phyloP scores from a whole-genome alignment of 257 asterid genomes.

The Nicotiana undulata region DNA sequence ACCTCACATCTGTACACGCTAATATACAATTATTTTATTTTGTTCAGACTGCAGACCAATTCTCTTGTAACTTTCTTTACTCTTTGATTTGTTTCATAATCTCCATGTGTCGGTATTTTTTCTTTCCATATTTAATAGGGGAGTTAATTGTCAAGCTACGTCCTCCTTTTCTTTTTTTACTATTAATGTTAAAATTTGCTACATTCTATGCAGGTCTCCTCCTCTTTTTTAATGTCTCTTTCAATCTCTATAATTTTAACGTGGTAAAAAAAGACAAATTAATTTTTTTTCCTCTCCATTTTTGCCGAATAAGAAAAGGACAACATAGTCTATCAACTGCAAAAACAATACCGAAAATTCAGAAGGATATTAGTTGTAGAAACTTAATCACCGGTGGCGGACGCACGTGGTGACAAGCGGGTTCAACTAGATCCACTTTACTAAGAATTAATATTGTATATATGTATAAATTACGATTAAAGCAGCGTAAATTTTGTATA shows the following conservation, averaged over 20 bases:
- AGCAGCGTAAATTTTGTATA: too few species aligned
- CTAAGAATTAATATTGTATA: too few species aligned
- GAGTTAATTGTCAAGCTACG: not conserved
- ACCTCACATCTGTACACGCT: not conserved
- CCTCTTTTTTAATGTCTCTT: not conserved
- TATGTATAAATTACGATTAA: too few species aligned
- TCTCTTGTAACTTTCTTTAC: not conserved
- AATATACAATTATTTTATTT: not conserved
- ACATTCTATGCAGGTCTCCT: not conserved
- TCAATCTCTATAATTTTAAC: too few species aligned
- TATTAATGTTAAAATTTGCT: not conserved
- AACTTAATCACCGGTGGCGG: too few species aligned
- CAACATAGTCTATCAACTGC: not conserved
- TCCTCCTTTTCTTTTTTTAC: not conserved
- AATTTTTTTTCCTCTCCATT: not conserved
- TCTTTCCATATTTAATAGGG: not conserved
- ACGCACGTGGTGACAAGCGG: too few species aligned
- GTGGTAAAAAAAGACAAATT: too few species aligned
- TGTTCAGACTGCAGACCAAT: not conserved
- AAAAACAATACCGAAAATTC: not conserved
- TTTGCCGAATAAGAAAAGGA: not conserved
- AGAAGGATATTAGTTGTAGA: not conserved
- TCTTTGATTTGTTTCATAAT: not conserved
- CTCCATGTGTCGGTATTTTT: not conserved
- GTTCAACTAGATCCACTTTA: too few species aligned